Percentiles rank a stretch among this genome's conserved stretches.
phyloP scores from a whole-genome alignment of 768 basidiomycete genomes.

The Mycena leptocephala region DNA sequence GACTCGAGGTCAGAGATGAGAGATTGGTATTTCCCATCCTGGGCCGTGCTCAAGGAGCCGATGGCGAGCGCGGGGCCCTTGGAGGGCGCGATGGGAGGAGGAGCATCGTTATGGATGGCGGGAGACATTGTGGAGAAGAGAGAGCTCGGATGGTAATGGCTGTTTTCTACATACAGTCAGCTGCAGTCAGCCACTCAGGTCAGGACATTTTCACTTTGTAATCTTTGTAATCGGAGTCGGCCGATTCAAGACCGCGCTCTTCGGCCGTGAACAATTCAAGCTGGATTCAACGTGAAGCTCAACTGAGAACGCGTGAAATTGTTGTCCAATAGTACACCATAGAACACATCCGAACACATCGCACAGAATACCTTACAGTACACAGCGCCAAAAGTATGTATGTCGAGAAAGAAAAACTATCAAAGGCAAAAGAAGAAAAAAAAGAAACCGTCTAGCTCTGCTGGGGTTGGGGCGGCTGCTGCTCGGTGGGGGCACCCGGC shows the following conservation, averaged over 20 bases:
- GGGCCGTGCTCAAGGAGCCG: slow-evolving; percentile 84
- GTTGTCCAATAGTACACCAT: not conserved
- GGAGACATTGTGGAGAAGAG: slow-evolving; percentile 69
- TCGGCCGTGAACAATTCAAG: not conserved
- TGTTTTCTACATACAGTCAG: slow-evolving; percentile 13
- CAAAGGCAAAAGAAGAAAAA: not conserved
- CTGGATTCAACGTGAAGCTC: not conserved
- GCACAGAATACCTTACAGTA: slow-evolving; percentile 4
- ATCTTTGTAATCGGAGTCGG: not conserved
- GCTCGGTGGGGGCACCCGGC: slow-evolving; percentile 45
- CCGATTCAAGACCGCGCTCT: not conserved
- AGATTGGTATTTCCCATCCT: slow-evolving; percentile 85
- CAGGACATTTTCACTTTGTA: not conserved
- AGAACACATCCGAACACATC: slow-evolving; percentile 12
- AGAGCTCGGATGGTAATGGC: not conserved
- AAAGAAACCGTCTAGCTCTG: slow-evolving; percentile 11
- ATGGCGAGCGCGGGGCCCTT: slow-evolving; percentile 76
- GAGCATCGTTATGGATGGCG: slow-evolving; percentile 63
- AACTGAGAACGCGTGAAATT: not conserved
- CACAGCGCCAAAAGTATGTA: slow-evolving; percentile 8
- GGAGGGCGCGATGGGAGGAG: slow-evolving; percentile 40
- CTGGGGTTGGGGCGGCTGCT: slow-evolving; percentile 57
- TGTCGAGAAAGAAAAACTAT: not conserved
- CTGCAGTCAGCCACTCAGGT: slow-evolving; percentile 5
- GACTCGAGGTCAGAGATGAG: slow-evolving; percentile 74